Percentiles rank a stretch among this genome's conserved stretches.
Conservation (phyloP, 345 rosid species). For the Rhodamnia argentea region DNA sequence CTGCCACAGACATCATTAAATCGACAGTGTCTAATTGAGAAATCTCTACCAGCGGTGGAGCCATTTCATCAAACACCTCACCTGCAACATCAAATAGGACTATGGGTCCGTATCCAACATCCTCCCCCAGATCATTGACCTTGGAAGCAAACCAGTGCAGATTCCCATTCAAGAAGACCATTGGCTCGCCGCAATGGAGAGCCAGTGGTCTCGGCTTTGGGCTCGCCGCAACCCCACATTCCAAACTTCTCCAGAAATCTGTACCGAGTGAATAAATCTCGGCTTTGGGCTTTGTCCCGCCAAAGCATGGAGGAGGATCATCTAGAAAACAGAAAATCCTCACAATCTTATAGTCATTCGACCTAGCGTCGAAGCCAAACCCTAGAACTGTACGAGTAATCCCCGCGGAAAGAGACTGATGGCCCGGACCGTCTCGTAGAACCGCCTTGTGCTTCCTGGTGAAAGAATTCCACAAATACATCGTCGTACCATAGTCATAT, state of each 20-base stretch:
- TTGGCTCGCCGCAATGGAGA: too few relatives aligned
- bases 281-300: background rate
- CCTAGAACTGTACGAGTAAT: background rate
- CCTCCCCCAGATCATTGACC: background rate
- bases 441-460: background rate
- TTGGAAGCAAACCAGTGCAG: background rate
- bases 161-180: background rate
- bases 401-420: background rate
- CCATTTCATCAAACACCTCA: background rate
- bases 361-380: background rate
- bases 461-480: background rate
- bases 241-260: background rate
- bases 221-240: background rate
- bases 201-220: background rate
- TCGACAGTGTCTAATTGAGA: background rate
- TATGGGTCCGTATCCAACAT: background rate
- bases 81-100: background rate
- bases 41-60: background rate
- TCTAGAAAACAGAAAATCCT: background rate
- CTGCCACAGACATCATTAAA: too few relatives aligned
- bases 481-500: background rate
- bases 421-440: background rate
- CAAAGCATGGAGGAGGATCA: background rate
- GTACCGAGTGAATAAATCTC: background rate
- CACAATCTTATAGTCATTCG: background rate